A percentile compares a stretch with the other conserved stretches of the same genome.
Evolutionary conservation across 2,329 filamentous ascomycete genomes (phyloP).

Genomic region (Nigrospora osmanthi): DNA sequence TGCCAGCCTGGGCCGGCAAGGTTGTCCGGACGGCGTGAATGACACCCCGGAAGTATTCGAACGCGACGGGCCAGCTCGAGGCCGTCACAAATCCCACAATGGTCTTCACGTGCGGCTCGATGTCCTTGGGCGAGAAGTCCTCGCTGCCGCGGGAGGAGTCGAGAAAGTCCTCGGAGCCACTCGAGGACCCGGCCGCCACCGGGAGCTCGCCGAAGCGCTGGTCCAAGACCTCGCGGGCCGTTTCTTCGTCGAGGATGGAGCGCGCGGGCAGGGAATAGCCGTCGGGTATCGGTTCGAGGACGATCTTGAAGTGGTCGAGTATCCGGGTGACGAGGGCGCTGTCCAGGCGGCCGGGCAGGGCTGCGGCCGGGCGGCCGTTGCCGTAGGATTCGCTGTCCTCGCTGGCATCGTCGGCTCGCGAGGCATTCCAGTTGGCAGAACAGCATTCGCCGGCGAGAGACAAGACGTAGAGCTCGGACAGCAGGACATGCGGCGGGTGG

Average conservation of each 20-base stretch:
- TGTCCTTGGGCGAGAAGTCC: constrained; percentile 23
- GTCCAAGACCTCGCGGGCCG: constrained; percentile 27
- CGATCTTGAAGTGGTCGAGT: constrained; percentile 46
- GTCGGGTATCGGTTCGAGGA: constrained; percentile 53
- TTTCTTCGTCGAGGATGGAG: constrained; percentile 47
- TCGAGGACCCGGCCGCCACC: constrained; percentile 18
- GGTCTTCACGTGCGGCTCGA: constrained; percentile 47
- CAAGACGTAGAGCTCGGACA: constrained; percentile 59
- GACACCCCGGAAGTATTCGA: constrained; percentile 48
- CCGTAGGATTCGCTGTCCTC: neutral
- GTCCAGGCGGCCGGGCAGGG: constrained; percentile 32
- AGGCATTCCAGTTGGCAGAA: constrained; percentile 48
- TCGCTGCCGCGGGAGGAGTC: constrained; percentile 24
- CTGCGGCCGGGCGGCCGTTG: constrained; percentile 1
- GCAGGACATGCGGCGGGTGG: constrained; percentile 52
- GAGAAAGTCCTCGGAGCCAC: constrained; percentile 26
- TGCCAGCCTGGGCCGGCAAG: constrained; percentile 27
- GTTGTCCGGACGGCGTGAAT: constrained; percentile 42
- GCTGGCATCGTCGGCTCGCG: constrained; percentile 21
- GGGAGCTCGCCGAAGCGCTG: constrained; percentile 14
- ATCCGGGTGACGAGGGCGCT: constrained; percentile 44
- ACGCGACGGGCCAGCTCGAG: constrained; percentile 52
- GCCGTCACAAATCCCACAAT: constrained; percentile 59
- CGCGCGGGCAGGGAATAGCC: constrained; percentile 46
- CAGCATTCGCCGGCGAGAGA: constrained; percentile 59